Conservation (phyloP, 2,329 filamentous ascomycete genomes). For the Neophaeococcomyces mojaviensis region DNA sequence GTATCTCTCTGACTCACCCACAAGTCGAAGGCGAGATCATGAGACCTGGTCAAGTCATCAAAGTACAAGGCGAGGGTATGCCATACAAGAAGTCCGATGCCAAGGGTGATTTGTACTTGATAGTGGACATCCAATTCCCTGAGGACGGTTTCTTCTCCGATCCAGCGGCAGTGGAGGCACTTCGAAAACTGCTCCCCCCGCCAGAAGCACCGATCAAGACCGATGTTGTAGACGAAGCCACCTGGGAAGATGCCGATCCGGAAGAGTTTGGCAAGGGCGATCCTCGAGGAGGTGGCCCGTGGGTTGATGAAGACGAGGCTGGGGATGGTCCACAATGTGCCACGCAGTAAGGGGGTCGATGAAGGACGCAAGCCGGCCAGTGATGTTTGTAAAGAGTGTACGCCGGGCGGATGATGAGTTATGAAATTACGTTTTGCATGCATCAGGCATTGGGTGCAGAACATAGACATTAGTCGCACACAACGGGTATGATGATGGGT, state of each 20-base stretch:
- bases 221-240: conserved; percentile 77
- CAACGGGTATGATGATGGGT: neutral
- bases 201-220: conserved; percentile 56
- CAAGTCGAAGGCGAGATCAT: conserved; percentile 72
- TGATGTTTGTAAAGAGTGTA: no score
- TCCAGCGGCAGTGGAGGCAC: conserved; percentile 57
- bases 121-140: conserved; percentile 82
- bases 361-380: neutral
- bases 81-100: conserved; percentile 76
- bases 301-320: conserved; percentile 45
- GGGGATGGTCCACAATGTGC: conserved; percentile 42
- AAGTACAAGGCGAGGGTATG: conserved; percentile 87
- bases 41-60: conserved; percentile 75
- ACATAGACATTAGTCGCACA: neutral
- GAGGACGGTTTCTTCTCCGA: conserved; percentile 74
- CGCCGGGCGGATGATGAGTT: conserved; percentile 8
- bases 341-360: conserved; percentile 33
- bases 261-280: conserved; percentile 55
- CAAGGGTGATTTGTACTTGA: conserved; percentile 79
- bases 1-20: conserved; percentile 72
- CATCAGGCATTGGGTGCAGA: neutral
- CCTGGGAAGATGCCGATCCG: conserved; percentile 75
- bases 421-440: conserved; percentile 6
- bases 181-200: conserved; percentile 68
- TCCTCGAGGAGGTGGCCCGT: conserved; percentile 34